Evolutionary conservation across 179 eudicot genomes (phyloP).

Genomic region (Drosera spatulata): DNA sequence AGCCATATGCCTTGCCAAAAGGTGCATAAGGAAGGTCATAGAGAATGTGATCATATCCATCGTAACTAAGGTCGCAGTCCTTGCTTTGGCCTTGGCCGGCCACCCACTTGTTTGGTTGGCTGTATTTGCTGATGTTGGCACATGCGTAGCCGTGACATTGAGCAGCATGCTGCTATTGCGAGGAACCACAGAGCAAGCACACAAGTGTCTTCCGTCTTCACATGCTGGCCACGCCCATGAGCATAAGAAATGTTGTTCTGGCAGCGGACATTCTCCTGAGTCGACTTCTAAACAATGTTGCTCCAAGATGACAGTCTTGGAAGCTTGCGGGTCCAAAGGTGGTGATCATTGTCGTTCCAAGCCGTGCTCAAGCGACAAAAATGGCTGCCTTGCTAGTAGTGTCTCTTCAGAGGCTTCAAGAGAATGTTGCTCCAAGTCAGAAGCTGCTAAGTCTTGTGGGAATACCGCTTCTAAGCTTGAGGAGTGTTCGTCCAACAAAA

Average conservation of each 20-base stretch:
- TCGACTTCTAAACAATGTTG: not conserved
- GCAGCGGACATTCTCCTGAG: not conserved
- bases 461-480: too few relatives aligned
- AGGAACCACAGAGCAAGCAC: constrained; percentile 17
- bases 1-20: constrained; percentile 47
- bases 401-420: not conserved
- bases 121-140: constrained; percentile 64
- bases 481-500: constrained; percentile 5
- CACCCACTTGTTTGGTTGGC: constrained; percentile 92
- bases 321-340: too few relatives aligned
- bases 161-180: constrained; percentile 77
- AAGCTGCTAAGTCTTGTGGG: too few relatives aligned
- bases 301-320: not conserved
- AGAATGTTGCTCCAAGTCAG: not conserved
- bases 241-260: not conserved
- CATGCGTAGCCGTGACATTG: constrained; percentile 63
- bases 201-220: constrained; percentile 5
- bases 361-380: not conserved
- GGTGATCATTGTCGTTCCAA: not conserved
- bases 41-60: constrained; percentile 59
- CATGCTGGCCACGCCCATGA: not conserved
- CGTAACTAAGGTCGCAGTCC: constrained; percentile 44
- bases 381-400: not conserved
- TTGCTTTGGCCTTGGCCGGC: constrained; percentile 60
- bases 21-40: constrained; percentile 40